Conservation (phyloP, 306 rosid species). For the Begonia peltatifolia region DNA sequence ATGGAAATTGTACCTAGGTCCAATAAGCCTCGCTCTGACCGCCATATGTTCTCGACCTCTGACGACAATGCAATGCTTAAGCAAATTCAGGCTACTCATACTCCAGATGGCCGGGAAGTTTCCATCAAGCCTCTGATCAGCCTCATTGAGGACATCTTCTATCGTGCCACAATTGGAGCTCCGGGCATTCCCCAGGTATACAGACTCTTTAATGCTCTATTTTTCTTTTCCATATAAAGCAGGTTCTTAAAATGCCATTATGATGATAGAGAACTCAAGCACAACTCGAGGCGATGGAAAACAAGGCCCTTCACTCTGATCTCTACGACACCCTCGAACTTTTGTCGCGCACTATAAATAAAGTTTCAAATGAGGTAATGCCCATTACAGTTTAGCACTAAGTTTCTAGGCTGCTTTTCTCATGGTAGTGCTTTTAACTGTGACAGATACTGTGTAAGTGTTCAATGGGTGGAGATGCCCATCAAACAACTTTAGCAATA, state of each 20-base stretch:
- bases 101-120: slow-evolving; percentile 22
- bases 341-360: slow-evolving; percentile 27
- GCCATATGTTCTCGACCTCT: slow-evolving; percentile 16
- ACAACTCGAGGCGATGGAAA: slow-evolving; percentile 19
- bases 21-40: slow-evolving; percentile 5
- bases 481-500: slow-evolving; percentile 31
- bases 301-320: slow-evolving; percentile 11
- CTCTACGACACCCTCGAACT: slow-evolving; percentile 23
- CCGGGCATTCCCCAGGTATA: slow-evolving; percentile 4
- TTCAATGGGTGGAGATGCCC: slow-evolving; percentile 35
- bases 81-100: slow-evolving; percentile 32
- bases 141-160: slow-evolving; percentile 41
- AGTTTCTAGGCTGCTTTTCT: no score
- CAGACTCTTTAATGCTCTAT: not conserved
- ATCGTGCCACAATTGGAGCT: slow-evolving; percentile 14
- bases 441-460: slow-evolving; percentile 44
- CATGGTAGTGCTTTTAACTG: slow-evolving; percentile 1
- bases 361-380: slow-evolving; percentile 36
- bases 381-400: no score
- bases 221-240: slow-evolving; percentile 3
- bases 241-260: not conserved
- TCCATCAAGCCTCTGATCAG: slow-evolving; percentile 31
- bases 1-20: slow-evolving; percentile 1
- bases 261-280: slow-evolving; percentile 16
- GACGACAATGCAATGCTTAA: slow-evolving; percentile 33